phyloP scores from a whole-genome alignment of 805 yeast species.

The Allodekkera sacchari region DNA sequence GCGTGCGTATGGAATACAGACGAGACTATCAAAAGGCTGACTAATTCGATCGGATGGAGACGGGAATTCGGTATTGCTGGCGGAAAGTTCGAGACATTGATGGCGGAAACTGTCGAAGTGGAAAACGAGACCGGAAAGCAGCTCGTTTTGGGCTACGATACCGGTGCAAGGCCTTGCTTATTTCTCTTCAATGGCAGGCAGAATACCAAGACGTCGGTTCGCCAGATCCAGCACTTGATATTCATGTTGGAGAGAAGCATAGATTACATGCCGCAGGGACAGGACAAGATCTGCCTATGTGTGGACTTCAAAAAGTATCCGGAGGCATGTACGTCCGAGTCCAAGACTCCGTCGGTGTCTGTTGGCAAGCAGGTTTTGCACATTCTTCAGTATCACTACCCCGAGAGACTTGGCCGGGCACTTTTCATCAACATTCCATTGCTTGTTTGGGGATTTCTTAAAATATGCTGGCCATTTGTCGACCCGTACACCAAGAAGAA shows the following conservation, averaged over 20 bases:
- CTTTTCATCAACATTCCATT: constrained; percentile 90
- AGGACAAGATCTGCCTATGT: constrained; percentile 82
- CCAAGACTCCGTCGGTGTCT: constrained; percentile 65
- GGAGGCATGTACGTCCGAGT: constrained; percentile 26
- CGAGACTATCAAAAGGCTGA: constrained; percentile 66
- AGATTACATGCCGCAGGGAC: constrained; percentile 93
- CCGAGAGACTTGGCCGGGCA: constrained; percentile 92
- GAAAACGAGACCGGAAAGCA: constrained; percentile 94
- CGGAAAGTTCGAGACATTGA: constrained; percentile 39
- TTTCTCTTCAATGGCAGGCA: constrained; percentile 92
- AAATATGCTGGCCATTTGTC: constrained; percentile 90
- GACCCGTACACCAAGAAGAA: constrained; percentile 94
- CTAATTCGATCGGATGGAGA: constrained; percentile 81
- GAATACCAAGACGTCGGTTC: constrained; percentile 82
- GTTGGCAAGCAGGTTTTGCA: constrained; percentile 85
- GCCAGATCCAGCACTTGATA: constrained; percentile 91
- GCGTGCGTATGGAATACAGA: constrained; percentile 84
- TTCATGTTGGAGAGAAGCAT: constrained; percentile 88
- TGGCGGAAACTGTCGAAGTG: constrained; percentile 40
- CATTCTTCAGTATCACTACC: constrained; percentile 93
- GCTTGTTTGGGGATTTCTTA: constrained; percentile 87
- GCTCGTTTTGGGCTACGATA: constrained; percentile 82
- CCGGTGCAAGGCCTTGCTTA: constrained; percentile 85
- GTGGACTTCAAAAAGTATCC: constrained; percentile 89
- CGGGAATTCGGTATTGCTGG: constrained; percentile 76